Base-by-base conservation (phyloP, 805 yeast genomes). In the Nakazawaea siamensis region DNA sequence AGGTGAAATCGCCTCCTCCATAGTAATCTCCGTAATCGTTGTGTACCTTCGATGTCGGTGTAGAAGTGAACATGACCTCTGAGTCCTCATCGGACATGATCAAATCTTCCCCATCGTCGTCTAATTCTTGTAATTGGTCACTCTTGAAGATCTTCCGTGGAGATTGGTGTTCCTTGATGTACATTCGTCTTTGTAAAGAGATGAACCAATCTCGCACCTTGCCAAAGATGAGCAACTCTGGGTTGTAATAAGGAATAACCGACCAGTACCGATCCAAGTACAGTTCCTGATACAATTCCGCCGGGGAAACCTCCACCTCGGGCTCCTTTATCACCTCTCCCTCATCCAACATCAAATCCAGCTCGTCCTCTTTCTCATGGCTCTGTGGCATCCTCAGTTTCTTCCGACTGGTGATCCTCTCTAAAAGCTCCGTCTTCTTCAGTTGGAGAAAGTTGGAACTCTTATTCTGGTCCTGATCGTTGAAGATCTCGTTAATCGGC, bases 211-310 rank as follows among this genome's bases (percentile, higher is more conserved):
- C 40, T 30, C 33, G 16, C 29, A 44, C 42, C 16, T 37, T 39
- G 5, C 33, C 23, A 20, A 40, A 42, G 3, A 51, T 36, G n/a
- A 50, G 35, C 30, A 31, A 16, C 9, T 27, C 31, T 4, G 57
- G 54, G 27, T 50, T 43, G 33, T 48, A 50, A 39, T 47, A 51
- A 25, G 42, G 42, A 20, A 51, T 37, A 17, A 52, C 21, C 2
- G 55, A 39, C 43, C 50, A 50, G 16, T 41, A 41, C 26, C 39
- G 32, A 17, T 40, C 33, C 3, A 43, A 29, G 26, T 44, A 50
- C 14, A 42, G 36, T 24, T 51, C 51, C 11, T 39, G 34, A 25
- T 49, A 47, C 2, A 51, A 21, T 29, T 50, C 51, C 1, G 39
- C 40, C 28, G 47, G 43, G 13, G 47, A 35, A 8, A 47, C 39